phyloP scores from a whole-genome alignment of 2,329 filamentous ascomycete genomes.

The Diaporthe ampelina region DNA sequence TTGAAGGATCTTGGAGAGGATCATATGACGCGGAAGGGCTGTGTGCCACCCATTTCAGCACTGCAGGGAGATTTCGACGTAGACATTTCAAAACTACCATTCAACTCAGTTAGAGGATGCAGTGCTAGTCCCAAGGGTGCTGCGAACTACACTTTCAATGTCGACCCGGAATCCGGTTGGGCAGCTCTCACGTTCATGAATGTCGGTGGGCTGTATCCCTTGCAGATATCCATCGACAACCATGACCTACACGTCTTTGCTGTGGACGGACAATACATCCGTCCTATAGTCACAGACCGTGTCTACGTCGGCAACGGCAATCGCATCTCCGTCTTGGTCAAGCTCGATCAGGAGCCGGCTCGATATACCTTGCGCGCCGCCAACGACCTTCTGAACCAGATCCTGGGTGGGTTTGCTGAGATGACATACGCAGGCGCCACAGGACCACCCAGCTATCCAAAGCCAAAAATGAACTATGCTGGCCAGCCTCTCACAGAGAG shows the following conservation, averaged over 20 bases:
- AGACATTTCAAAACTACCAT: conserved; percentile 1
- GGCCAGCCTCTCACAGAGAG: neutral
- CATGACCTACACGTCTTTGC: conserved; percentile 14
- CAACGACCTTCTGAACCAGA: no score
- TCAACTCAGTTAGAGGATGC: conserved; percentile 8
- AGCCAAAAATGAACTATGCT: conserved; percentile 4
- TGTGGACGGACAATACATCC: conserved; percentile 4
- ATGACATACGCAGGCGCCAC: no score
- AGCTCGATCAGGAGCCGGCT: no score
- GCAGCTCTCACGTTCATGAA: conserved; percentile 2
- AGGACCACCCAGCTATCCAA: neutral
- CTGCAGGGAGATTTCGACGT: conserved; percentile 22
- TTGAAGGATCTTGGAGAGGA: conserved; percentile 17
- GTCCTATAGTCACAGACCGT: no score
- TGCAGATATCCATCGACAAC: conserved; percentile 13
- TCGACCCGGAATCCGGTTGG: neutral
- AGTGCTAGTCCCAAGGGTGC: neutral
- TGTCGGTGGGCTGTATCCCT: conserved; percentile 6
- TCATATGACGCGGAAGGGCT: conserved; percentile 4
- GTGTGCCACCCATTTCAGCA: conserved; percentile 10
- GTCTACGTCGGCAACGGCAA: no score
- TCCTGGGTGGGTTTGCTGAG: no score
- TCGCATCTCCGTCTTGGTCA: no score
- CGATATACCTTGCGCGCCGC: no score
- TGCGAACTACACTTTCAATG: conserved; percentile 6